These are phyloP conservation scores for Boletus pseudo-olivaceus DNA, from an alignment of 768 basidiomycete species.

Conservation along the genomic window DNA sequence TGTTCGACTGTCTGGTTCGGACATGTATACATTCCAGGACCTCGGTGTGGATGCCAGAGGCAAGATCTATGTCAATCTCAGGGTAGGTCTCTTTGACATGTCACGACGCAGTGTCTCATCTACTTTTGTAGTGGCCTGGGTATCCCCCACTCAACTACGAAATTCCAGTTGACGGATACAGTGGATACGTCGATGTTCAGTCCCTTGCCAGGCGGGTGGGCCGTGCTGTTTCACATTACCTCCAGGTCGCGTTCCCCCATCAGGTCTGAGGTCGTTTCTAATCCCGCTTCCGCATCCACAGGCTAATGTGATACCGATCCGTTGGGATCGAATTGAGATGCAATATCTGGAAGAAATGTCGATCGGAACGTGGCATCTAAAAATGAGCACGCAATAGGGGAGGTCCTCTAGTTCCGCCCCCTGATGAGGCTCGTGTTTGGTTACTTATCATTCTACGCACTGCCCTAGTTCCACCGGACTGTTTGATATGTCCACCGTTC, in stretches of 20 bases:
- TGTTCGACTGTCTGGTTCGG: constrained; percentile 55
- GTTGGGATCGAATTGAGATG: constrained; percentile 64
- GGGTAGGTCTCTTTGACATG: constrained; percentile 39
- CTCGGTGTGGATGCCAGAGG: constrained; percentile 60
- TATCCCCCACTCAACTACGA: constrained; percentile 71
- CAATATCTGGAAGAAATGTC: constrained; percentile 69
- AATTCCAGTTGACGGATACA: constrained; percentile 66
- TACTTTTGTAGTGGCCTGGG: constrained; percentile 57
- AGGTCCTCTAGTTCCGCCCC: neutral
- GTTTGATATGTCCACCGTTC: constrained; percentile 8
- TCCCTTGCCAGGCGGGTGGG: constrained; percentile 67
- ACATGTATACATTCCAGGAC: constrained; percentile 61
- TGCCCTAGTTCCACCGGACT: constrained; percentile 9
- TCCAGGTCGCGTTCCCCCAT: constrained; percentile 47
- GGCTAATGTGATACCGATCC: constrained; percentile 68
- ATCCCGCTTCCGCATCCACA: constrained; percentile 25
- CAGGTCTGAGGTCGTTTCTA: constrained; percentile 4
- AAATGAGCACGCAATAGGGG: constrained; percentile 37
- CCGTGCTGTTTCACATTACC: constrained; percentile 69
- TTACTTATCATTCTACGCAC: constrained; percentile 9
- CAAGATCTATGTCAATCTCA: constrained; percentile 58
- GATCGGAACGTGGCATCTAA: constrained; percentile 71
- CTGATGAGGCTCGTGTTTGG: neutral
- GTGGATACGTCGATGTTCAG: constrained; percentile 60
- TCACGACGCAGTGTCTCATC: neutral